Conservation (phyloP, 1,284 basidiomycete genomes). For the Mycena sp. region DNA sequence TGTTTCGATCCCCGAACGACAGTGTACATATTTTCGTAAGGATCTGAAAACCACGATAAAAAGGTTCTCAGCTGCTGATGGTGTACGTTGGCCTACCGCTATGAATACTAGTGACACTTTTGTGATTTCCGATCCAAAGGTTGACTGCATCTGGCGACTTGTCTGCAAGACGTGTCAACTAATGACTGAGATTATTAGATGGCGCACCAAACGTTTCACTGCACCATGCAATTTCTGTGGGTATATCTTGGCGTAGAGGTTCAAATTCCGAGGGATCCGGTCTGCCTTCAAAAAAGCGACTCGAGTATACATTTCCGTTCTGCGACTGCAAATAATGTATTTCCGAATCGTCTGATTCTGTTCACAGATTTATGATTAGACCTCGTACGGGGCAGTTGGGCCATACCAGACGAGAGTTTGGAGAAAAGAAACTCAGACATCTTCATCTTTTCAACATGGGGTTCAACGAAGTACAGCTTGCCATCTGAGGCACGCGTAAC, state of each 20-base stretch:
- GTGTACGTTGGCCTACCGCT: constrained; percentile 61
- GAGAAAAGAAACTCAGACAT: constrained; percentile 68
- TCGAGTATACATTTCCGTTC: constrained; percentile 85
- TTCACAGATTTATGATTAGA: neutral
- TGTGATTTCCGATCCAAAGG: constrained; percentile 71
- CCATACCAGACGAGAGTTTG: constrained; percentile 28
- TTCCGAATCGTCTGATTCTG: constrained; percentile 43
- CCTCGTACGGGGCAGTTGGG: neutral
- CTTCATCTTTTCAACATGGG: constrained; percentile 72
- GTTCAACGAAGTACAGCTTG: constrained; percentile 81
- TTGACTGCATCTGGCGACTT: constrained; percentile 87
- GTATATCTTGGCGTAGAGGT: constrained; percentile 68
- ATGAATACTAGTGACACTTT: constrained; percentile 86
- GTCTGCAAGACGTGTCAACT: constrained; percentile 49
- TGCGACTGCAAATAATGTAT: constrained; percentile 88
- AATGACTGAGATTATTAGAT: neutral
- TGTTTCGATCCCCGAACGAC: constrained; percentile 86
- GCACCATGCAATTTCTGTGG: constrained; percentile 76
- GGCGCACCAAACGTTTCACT: constrained; percentile 78
- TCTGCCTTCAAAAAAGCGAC: constrained; percentile 35
- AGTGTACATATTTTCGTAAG: constrained; percentile 92
- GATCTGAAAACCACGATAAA: constrained; percentile 59
- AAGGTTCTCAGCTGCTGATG: neutral
- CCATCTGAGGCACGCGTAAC: constrained; percentile 66
- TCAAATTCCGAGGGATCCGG: constrained; percentile 66